A percentile compares a stretch with the other conserved stretches of the same genome.
Conservation (phyloP, 202 grass and related monocot genomes). For the Brachypodium distachyon region DNA sequence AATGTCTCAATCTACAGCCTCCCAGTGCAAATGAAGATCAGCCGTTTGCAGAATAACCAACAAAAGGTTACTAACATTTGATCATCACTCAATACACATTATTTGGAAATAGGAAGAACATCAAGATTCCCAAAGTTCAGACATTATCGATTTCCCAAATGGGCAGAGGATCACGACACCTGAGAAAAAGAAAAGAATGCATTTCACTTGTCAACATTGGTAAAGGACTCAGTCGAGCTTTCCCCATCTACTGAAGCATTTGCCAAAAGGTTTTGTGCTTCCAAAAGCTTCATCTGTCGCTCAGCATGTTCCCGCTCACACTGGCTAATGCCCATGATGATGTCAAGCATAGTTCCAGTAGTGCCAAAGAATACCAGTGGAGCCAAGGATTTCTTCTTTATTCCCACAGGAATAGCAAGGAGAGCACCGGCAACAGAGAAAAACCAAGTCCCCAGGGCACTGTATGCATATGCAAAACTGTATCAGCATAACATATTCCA, state of each 20-base stretch:
- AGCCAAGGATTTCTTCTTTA: constrained; percentile 76
- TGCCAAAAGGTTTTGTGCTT: constrained; percentile 38
- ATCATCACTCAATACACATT: not conserved
- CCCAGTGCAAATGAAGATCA: not conserved
- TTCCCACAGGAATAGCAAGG: constrained; percentile 88
- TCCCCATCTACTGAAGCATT: constrained; percentile 19
- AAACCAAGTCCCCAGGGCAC: constrained; percentile 88
- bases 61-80: not conserved
- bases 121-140: not conserved
- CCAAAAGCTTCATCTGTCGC: constrained; percentile 74
- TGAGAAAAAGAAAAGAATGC: not conserved
- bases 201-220: constrained; percentile 4
- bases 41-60: not conserved
- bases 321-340: constrained; percentile 87
- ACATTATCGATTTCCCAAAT: not conserved
- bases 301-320: constrained; percentile 87
- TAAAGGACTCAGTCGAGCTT: constrained; percentile 14
- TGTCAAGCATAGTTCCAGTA: constrained; percentile 93
- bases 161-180: not conserved
- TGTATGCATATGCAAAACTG: constrained; percentile 19
- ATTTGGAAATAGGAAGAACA: not conserved
- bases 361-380: constrained; percentile 89
- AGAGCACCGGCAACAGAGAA: constrained; percentile 85
- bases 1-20: no score
- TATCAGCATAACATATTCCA: constrained; percentile 3